Evolutionary conservation across 495 filamentous ascomycete genomes (phyloP).

Genomic region (Talaromyces wortmannii): DNA sequence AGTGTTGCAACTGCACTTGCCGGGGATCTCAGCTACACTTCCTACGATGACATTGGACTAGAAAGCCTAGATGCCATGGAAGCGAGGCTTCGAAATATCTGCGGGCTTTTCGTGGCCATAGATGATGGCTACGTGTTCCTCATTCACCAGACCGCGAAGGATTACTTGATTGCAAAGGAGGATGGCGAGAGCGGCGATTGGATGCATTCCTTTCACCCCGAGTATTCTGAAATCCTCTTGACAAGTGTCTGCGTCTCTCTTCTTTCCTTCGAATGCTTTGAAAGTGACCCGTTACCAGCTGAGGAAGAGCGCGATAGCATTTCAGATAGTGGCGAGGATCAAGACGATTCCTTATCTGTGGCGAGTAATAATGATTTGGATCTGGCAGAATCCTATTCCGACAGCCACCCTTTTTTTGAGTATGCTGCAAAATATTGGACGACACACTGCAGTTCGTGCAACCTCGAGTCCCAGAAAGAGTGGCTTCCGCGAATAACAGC

Average conservation of each 20-base stretch:
- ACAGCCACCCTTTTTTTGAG: conserved; percentile 14
- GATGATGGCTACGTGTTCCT: conserved; percentile 26
- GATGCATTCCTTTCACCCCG: conserved; percentile 13
- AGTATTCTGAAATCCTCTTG: conserved; percentile 20
- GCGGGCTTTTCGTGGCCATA: conserved; percentile 32
- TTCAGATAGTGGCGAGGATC: neutral
- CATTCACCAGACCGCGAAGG: conserved; percentile 37
- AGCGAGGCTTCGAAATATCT: conserved; percentile 19
- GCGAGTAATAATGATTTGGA: too few relatives aligned
- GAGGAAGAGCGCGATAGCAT: neutral
- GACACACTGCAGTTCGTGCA: conserved; percentile 12
- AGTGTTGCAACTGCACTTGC: conserved; percentile 20
- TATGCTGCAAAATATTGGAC: conserved; percentile 26
- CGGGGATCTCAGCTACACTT: conserved; percentile 5
- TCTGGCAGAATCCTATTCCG: neutral
- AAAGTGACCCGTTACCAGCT: neutral
- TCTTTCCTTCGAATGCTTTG: conserved; percentile 11
- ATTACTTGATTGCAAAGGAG: conserved; percentile 20
- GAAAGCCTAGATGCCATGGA: conserved; percentile 10
- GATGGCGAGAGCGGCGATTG: neutral
- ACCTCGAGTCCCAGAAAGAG: neutral
- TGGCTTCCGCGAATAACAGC: neutral
- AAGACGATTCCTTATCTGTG: too few relatives aligned
- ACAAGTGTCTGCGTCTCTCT: conserved; percentile 23
- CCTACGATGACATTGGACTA: conserved; percentile 2